These are phyloP conservation scores for Daldinia concentrica DNA, from an alignment of 495 filamentous ascomycete species.

Conservation along the genomic window DNA sequence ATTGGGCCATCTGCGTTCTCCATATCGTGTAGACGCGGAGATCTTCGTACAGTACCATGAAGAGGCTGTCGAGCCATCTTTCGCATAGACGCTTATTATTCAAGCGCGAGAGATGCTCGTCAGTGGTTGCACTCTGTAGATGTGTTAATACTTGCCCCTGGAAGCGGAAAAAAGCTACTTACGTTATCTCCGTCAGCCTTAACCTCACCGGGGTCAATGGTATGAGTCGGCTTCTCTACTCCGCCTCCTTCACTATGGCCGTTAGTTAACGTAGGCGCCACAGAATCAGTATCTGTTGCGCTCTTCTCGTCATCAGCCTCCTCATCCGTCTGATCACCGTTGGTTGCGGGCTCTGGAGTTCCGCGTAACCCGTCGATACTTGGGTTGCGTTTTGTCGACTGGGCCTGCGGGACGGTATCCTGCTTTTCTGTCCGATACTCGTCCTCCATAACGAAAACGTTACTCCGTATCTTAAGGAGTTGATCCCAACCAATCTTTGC, in stretches of 20 bases:
- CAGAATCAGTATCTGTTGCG: constrained; percentile 42
- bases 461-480: constrained; percentile 88
- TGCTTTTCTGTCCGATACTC: constrained; percentile 94
- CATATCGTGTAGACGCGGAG: constrained; percentile 98
- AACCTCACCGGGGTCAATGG: constrained; percentile 80
- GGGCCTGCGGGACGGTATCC: constrained; percentile 60
- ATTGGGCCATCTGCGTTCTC: constrained; percentile 96
- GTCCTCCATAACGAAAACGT: constrained; percentile 99
- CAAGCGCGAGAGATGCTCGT: constrained; percentile 72
- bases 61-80: constrained; percentile 96
- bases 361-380: constrained; percentile 79
- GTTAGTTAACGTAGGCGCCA: constrained; percentile 48
- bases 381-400: constrained; percentile 68
- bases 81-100: constrained; percentile 97
- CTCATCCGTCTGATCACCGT: constrained; percentile 63
- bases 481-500: constrained; percentile 98
- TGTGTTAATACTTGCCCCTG: constrained; percentile 12
- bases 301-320: constrained; percentile 58
- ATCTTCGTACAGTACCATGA: constrained; percentile 99
- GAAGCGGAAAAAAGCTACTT: constrained; percentile 44
- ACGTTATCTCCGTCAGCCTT: constrained; percentile 84
- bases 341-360: constrained; percentile 68
- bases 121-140: constrained; percentile 51
- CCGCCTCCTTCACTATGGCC: constrained; percentile 55
- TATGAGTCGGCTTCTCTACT: constrained; percentile 83